Conservation (phyloP, 306 rosid genomes). For the Rosa lucieae region DNA sequence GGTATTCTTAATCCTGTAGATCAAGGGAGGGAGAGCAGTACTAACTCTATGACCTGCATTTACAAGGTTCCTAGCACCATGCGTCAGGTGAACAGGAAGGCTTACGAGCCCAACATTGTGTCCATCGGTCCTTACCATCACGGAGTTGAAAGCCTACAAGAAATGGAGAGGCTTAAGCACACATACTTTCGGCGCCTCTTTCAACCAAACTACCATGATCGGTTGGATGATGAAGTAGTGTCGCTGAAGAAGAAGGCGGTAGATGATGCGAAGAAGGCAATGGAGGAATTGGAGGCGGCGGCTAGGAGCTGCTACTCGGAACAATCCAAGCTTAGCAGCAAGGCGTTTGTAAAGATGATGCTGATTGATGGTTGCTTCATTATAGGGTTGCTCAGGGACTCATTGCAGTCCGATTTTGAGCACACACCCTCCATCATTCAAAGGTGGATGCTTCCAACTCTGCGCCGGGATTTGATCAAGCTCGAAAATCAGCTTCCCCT, state of each 20-base stretch:
- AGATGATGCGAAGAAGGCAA: slow-evolving; percentile 18
- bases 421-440: slow-evolving; percentile 12
- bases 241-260: slow-evolving; percentile 3
- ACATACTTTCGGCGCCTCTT: slow-evolving; percentile 1
- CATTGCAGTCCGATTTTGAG: not conserved
- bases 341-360: slow-evolving; percentile 43
- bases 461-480: slow-evolving; percentile 40
- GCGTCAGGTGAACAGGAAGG: slow-evolving; percentile 6
- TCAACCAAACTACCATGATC: not conserved
- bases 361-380: slow-evolving; percentile 39
- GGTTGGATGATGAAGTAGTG: not conserved
- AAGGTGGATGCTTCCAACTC: slow-evolving; percentile 45
- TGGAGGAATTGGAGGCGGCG: slow-evolving; percentile 21
- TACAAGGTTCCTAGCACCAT: slow-evolving; percentile 12
- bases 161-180: slow-evolving; percentile 11
- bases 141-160: not conserved
- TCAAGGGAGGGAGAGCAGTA: not conserved
- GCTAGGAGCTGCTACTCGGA: slow-evolving; percentile 31
- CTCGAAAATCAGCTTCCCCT: slow-evolving; percentile 53
- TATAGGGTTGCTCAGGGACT: slow-evolving; percentile 36
- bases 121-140: slow-evolving; percentile 19
- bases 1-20: not conserved
- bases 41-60: not conserved
- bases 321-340: slow-evolving; percentile 16
- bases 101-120: slow-evolving; percentile 14